Percentiles rank a stretch among this genome's conserved stretches.
Conservation (phyloP, 2,329 filamentous ascomycete genomes). For the Spiromastix sp. region DNA sequence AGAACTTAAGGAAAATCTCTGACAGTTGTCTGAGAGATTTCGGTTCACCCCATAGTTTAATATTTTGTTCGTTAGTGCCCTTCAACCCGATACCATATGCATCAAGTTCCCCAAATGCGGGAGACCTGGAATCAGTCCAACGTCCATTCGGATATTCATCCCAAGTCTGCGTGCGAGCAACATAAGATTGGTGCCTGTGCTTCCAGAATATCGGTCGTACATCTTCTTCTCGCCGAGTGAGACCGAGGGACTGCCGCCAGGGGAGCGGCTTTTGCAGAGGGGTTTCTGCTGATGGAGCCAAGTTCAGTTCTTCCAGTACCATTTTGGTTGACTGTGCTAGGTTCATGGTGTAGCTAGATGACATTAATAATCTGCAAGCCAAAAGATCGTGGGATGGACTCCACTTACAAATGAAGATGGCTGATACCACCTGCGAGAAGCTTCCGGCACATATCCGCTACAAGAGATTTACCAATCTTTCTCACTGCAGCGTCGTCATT, state of each 20-base stretch:
- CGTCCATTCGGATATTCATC: slow-evolving; percentile 98
- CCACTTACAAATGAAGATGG: slow-evolving; percentile 71
- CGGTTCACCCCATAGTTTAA: slow-evolving; percentile 87
- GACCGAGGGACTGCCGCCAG: slow-evolving; percentile 88
- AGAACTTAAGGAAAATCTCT: slow-evolving; percentile 72
- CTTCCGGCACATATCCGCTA: slow-evolving; percentile 82
- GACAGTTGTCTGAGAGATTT: slow-evolving; percentile 69
- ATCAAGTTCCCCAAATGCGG: slow-evolving; percentile 90
- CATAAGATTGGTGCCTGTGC: slow-evolving; percentile 91
- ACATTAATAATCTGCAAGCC: not conserved
- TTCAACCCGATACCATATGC: slow-evolving; percentile 89
- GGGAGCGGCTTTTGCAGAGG: slow-evolving; percentile 84
- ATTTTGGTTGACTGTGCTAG: slow-evolving; percentile 86
- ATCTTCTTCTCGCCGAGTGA: slow-evolving; percentile 83
- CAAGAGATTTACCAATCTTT: slow-evolving; percentile 75
- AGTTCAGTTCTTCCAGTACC: slow-evolving; percentile 79
- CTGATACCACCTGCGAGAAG: slow-evolving; percentile 72
- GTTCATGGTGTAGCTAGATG: slow-evolving; percentile 81
- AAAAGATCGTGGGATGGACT: not conserved
- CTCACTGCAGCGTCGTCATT: slow-evolving; percentile 91
- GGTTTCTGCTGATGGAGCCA: slow-evolving; percentile 66
- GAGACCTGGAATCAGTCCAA: slow-evolving; percentile 94
- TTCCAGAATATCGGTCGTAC: slow-evolving; percentile 98
- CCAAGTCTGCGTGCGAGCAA: slow-evolving; percentile 94
- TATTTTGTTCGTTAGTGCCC: slow-evolving; percentile 90